Conservation (phyloP, 495 filamentous ascomycete species). For the Hypoxylon fragiforme region DNA sequence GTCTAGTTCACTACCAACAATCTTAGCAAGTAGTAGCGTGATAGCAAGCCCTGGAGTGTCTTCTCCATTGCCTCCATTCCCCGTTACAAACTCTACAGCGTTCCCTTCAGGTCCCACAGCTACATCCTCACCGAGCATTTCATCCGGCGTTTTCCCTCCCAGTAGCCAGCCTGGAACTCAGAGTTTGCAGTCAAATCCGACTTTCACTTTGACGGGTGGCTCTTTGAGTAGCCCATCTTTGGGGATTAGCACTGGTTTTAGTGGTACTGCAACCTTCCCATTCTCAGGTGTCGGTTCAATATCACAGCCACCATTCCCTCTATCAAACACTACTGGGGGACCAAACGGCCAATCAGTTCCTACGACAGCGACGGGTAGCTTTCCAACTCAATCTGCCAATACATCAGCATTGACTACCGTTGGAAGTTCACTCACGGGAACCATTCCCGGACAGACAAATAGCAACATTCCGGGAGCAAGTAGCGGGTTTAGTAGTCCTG, state of each 20-base stretch:
- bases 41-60: too few species aligned
- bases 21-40: too few species aligned
- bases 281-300: not conserved
- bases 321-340: slow-evolving; percentile 17
- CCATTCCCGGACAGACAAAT: not conserved
- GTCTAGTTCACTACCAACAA: slow-evolving; percentile 7
- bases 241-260: not conserved
- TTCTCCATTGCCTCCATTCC: slow-evolving; percentile 15
- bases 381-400: not conserved
- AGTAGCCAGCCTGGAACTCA: not conserved
- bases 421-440: not conserved
- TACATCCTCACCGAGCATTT: not conserved
- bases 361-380: slow-evolving; percentile 3
- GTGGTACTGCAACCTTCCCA: not conserved
- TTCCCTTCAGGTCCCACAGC: slow-evolving; percentile 1
- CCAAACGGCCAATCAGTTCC: slow-evolving; percentile 11
- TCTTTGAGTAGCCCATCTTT: not conserved
- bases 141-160: not conserved
- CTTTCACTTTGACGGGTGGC: not conserved
- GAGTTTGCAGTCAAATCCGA: not conserved
- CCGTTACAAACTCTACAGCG: slow-evolving; percentile 17
- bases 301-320: slow-evolving; percentile 11
- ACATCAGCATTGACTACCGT: not conserved
- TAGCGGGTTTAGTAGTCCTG: slow-evolving; percentile 6
- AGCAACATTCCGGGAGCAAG: not conserved